These are phyloP conservation scores for Neocucurbitaria cava DNA, from an alignment of 2,329 filamentous ascomycete species.

Conservation along the genomic window DNA sequence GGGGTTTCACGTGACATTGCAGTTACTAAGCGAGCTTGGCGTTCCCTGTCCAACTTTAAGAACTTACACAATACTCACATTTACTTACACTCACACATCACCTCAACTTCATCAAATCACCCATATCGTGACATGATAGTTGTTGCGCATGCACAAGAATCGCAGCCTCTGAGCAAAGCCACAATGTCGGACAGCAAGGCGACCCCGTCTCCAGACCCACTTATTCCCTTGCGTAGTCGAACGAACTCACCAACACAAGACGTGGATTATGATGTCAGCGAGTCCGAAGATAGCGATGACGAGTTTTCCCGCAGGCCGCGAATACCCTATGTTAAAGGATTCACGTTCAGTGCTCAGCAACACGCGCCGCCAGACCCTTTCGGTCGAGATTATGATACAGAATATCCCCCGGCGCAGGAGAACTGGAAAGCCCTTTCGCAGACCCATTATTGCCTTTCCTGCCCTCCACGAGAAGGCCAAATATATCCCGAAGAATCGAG, in stretches of 20 bases:
- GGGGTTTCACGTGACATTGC: not conserved
- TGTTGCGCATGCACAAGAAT: not conserved
- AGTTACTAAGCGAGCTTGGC: not conserved
- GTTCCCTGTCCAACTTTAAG: not conserved
- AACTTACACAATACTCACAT: not conserved
- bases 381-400: not conserved
- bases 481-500: not conserved
- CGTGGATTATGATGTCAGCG: not conserved
- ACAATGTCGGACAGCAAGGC: not conserved
- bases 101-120: not conserved
- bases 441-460: not conserved
- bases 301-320: not conserved
- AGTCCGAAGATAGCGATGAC: not conserved
- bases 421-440: not conserved
- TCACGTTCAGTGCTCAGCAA: not conserved
- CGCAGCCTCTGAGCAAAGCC: not conserved
- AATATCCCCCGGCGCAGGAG: not conserved
- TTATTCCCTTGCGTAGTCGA: not conserved
- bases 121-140: not conserved
- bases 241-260: not conserved
- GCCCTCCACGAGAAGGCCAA: not conserved
- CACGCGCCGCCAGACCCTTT: not conserved
- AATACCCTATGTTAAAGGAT: not conserved
- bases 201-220: not conserved
- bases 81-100: not conserved